Evolutionary conservation across 179 eudicot genomes (phyloP).

Genomic region (Silene coronaria): DNA sequence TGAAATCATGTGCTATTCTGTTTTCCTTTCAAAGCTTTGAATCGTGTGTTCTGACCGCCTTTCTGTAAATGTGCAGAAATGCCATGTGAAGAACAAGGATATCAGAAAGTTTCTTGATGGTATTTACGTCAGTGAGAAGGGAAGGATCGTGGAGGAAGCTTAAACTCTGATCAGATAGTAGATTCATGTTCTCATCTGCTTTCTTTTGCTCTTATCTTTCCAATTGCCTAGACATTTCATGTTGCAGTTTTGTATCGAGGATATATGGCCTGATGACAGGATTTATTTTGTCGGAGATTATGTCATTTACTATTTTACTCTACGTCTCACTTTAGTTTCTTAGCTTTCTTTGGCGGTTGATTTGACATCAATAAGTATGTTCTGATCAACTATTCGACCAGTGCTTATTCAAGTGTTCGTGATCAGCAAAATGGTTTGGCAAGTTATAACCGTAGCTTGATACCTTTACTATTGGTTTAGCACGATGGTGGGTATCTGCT

Average conservation of each 20-base stretch:
- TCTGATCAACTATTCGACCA: no score
- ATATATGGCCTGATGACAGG: neutral
- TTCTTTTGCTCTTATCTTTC: neutral
- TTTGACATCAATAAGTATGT: neutral
- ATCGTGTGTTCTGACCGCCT: neutral
- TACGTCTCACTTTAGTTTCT: neutral
- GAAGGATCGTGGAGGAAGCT: constrained; percentile 36
- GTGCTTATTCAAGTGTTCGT: no score
- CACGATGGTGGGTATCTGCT: no score
- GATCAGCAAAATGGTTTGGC: no score
- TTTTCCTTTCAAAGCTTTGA: neutral
- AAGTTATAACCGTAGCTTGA: no score
- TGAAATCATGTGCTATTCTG: neutral
- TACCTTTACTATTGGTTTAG: no score
- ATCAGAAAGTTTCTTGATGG: constrained; percentile 46
- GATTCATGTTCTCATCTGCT: neutral
- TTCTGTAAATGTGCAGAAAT: constrained; percentile 15
- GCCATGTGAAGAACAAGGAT: constrained; percentile 49
- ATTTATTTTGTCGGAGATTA: neutral
- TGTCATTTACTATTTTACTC: neutral
- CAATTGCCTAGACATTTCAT: neutral
- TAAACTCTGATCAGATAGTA: constrained; percentile 4
- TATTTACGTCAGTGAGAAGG: constrained; percentile 48
- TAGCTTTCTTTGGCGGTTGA: no score
- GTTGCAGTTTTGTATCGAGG: constrained; percentile 5